These are phyloP conservation scores for Suillus fuscotomentosus DNA, from an alignment of 768 basidiomycete species.

Conservation along the genomic window DNA sequence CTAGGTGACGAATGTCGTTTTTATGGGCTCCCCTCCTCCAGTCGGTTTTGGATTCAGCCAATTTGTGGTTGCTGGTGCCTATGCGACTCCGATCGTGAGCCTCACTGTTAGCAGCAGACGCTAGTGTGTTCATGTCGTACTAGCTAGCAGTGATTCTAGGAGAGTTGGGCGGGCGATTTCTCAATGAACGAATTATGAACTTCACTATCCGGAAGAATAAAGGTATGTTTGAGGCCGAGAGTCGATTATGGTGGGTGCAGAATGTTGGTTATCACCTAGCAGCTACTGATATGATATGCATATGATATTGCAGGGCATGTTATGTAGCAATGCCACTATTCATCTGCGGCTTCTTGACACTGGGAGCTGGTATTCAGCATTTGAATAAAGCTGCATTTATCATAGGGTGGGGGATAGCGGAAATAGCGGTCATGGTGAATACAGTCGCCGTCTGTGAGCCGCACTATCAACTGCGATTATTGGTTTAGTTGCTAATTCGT, in stretches of 20 bases:
- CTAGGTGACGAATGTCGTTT: slow-evolving; percentile 55
- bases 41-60: slow-evolving; percentile 46
- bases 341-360: slow-evolving; percentile 39
- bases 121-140: background rate
- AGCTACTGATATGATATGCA: background rate
- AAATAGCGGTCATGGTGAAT: slow-evolving; percentile 34
- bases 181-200: slow-evolving; percentile 50
- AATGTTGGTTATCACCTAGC: background rate
- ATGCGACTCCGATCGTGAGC: slow-evolving; percentile 44
- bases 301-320: slow-evolving; percentile 26
- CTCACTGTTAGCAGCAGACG: background rate
- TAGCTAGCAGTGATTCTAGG: slow-evolving; percentile 51
- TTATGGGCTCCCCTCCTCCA: slow-evolving; percentile 46
- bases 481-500: background rate
- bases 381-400: slow-evolving; percentile 30
- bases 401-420: slow-evolving; percentile 45
- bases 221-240: slow-evolving; percentile 56
- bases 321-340: slow-evolving; percentile 41
- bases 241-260: slow-evolving; percentile 37
- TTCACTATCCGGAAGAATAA: slow-evolving; percentile 40
- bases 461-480: background rate
- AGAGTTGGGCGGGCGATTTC: slow-evolving; percentile 48
- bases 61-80: slow-evolving; percentile 39
- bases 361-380: slow-evolving; percentile 38
- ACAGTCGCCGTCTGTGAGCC: slow-evolving; percentile 40